A percentile compares a stretch with the other conserved stretches of the same genome.
Conservation (phyloP, 306 rosid genomes). For the Dryas drummondii region DNA sequence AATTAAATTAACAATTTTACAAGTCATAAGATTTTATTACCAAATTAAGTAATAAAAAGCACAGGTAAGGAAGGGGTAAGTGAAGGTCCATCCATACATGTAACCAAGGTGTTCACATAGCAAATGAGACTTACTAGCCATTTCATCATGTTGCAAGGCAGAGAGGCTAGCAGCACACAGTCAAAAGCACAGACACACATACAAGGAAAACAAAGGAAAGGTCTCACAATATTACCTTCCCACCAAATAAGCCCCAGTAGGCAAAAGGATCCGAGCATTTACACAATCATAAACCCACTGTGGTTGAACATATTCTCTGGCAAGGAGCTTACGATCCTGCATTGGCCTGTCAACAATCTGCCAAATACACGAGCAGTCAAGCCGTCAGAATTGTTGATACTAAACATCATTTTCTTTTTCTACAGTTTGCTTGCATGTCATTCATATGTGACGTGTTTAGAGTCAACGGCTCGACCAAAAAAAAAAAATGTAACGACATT, state of each 20-base stretch:
- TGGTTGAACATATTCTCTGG: slow-evolving; percentile 92
- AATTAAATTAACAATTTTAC: slow-evolving; percentile 6
- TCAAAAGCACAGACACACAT: neutral
- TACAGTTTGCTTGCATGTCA: too few relatives aligned
- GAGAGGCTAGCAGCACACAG: neutral
- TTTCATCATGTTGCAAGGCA: neutral
- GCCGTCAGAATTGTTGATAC: slow-evolving; percentile 10
- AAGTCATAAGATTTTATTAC: neutral
- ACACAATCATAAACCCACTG: slow-evolving; percentile 91
- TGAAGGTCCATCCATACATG: neutral
- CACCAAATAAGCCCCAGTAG: slow-evolving; percentile 64
- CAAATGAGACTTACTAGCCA: neutral
- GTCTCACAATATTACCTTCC: slow-evolving; percentile 61
- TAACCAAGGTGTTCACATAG: neutral
- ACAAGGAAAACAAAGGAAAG: neutral
- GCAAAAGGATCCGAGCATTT: slow-evolving; percentile 75
- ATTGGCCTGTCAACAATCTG: slow-evolving; percentile 84
- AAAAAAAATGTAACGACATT: neutral
- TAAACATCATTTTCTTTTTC: neutral
- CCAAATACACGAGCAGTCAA: slow-evolving; percentile 28
- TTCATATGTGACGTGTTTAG: too few relatives aligned
- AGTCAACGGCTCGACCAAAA: neutral
- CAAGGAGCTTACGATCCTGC: slow-evolving; percentile 62
- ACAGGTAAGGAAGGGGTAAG: too few relatives aligned
- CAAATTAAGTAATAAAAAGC: neutral